A percentile compares a stretch with the other conserved stretches of the same genome.
Conservation (phyloP, 2,329 filamentous ascomycete genomes). For the Paracoccidioides brasiliensis region DNA sequence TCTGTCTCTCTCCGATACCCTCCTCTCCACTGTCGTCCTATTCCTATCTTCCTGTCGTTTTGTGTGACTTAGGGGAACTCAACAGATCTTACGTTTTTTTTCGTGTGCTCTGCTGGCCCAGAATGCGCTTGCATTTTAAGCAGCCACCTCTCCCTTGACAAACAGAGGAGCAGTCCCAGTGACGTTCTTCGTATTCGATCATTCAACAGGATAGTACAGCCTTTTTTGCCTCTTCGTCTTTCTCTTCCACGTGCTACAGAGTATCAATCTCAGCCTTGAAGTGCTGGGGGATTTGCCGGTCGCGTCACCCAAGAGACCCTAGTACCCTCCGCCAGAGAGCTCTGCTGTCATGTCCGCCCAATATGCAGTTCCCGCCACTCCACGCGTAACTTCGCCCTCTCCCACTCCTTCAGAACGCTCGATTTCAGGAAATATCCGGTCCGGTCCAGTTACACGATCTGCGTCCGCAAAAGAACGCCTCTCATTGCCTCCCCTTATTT, state of each 20-base stretch:
- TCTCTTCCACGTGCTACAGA: background rate
- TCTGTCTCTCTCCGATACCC: background rate
- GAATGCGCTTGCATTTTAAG: conserved; percentile 1
- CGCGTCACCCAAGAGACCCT: too few relatives aligned
- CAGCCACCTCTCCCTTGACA: background rate
- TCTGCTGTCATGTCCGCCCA: conserved; percentile 33
- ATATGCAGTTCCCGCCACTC: conserved; percentile 57
- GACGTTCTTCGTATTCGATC: background rate
- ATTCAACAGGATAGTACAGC: background rate
- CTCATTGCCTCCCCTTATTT: conserved; percentile 46
- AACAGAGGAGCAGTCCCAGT: background rate
- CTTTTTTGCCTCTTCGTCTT: background rate
- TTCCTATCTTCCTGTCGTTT: background rate
- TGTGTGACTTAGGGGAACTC: background rate
- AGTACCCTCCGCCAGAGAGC: conserved; percentile 12
- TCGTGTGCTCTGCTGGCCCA: background rate
- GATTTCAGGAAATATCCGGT: conserved; percentile 47
- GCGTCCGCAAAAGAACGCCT: conserved; percentile 42
- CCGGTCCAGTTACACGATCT: conserved; percentile 64
- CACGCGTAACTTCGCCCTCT: conserved; percentile 80
- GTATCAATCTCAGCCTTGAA: background rate
- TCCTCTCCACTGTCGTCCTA: background rate
- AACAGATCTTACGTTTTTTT: background rate
- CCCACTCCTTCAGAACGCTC: conserved; percentile 49
- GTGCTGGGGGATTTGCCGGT: background rate